Base-by-base conservation (phyloP, 129 eudicot species). In the Escallonia rubra region DNA sequence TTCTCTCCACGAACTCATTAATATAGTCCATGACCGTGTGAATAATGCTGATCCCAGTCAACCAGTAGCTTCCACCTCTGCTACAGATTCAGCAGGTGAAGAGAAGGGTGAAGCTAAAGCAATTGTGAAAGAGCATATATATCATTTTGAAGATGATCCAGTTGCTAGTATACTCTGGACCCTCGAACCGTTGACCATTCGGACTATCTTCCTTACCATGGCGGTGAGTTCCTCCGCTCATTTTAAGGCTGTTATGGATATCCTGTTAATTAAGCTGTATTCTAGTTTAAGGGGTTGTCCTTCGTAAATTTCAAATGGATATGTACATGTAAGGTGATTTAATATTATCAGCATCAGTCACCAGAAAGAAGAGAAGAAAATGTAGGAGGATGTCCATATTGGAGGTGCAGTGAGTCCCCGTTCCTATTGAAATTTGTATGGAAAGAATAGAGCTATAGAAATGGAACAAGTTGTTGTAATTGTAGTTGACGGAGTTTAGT, bases 1-100 rank as follows among this genome's bases (percentile, higher is more conserved):
- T 67, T 79, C 90, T 65, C 96, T 94, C 52, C 93, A 79, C 49
- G 82, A 83, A 74, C 96, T 94, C 63, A 79, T 90, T 76, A 79
- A 90, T 41, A 76, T 94, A 74, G 88, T 94, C 69, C 97, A 94
- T 79, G 87, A 79, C n/a, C 81, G 50, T 61, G 82, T 90, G 15
- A 85, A 65, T 72, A 68, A 65, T 66, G 61, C 76, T 61, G 82
- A 80, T 71, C 82, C 59, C 74, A 68, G 73, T 75, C 73, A 71
- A 56, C 53, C 69, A 45, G 83, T 69, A 48, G 78, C 73, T 65
- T 68, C 74, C 65, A 41, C 68, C 53, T 55, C 83, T 23, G 52
- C 59, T 10, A 66, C 59, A 44, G 55, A 56, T 61, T 61, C 82
- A 13, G 80, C 75, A 69, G 85, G 67, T 69, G 76, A 70, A 43